These are phyloP conservation scores for Neolentinus lepideus DNA, from an alignment of 1,284 basidiomycete species.

Conservation along the genomic window DNA sequence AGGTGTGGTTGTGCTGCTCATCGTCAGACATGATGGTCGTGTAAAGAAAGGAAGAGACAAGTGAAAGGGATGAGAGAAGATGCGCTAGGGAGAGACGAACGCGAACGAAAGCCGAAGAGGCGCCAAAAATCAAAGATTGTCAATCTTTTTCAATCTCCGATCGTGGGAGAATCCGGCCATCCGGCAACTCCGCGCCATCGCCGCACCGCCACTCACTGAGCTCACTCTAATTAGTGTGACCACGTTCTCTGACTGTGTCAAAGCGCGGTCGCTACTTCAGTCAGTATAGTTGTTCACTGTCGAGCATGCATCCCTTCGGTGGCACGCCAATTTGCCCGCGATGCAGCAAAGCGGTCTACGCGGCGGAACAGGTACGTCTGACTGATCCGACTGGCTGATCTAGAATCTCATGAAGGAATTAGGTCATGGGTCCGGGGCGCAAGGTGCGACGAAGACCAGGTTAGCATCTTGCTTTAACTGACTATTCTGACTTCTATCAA, in stretches of 20 bases:
- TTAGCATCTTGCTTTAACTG: constrained; percentile 5
- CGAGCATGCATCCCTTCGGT: constrained; percentile 58
- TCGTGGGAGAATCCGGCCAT: constrained; percentile 17
- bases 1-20: constrained; percentile 85
- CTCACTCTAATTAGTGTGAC: neutral
- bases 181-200: constrained; percentile 8
- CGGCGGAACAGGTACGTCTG: constrained; percentile 67
- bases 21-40: constrained; percentile 75
- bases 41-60: constrained; percentile 11
- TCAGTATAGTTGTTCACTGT: neutral
- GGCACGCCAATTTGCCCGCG: constrained; percentile 57
- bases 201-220: constrained; percentile 7
- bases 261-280: neutral
- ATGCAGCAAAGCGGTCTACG: constrained; percentile 67
- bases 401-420: constrained; percentile 11
- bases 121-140: constrained; percentile 25
- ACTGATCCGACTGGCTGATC: constrained; percentile 4
- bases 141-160: constrained; percentile 31
- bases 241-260: neutral
- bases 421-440: constrained; percentile 76
- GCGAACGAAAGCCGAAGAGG: constrained; percentile 1
- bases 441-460: constrained; percentile 41
- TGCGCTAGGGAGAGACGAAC: constrained; percentile 9
- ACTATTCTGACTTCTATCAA: constrained; percentile 19
- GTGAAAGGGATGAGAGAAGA: constrained; percentile 15